A percentile compares a stretch with the other conserved stretches of the same genome.
phyloP scores from a whole-genome alignment of 1,284 basidiomycete genomes.

The Boletus sp. region DNA sequence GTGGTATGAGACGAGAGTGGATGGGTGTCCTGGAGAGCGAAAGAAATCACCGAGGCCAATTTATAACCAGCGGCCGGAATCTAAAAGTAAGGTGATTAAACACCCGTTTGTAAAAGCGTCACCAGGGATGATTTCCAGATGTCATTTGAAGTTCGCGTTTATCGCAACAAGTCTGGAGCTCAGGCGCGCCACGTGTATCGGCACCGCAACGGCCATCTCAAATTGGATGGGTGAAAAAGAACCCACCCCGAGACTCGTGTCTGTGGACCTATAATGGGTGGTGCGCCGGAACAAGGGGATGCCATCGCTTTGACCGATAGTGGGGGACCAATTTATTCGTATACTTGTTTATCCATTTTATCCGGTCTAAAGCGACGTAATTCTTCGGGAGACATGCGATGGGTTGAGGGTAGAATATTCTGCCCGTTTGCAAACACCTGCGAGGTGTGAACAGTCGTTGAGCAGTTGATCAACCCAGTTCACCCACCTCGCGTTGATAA shows the following conservation, averaged over 20 bases:
- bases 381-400: background rate
- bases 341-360: background rate
- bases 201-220: background rate
- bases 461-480: background rate
- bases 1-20: background rate
- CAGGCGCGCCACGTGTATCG: background rate
- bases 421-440: background rate
- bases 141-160: background rate
- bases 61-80: conserved; percentile 7
- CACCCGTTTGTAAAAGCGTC: conserved; percentile 6
- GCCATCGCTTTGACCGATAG: conserved; percentile 6
- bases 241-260: background rate
- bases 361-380: background rate
- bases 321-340: background rate
- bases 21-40: background rate
- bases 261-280: conserved; percentile 6
- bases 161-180: background rate
- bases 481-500: background rate
- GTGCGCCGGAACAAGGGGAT: conserved; percentile 12
- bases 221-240: background rate
- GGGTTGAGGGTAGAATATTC: background rate
- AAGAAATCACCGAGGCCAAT: background rate
- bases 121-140: background rate
- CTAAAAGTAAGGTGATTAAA: background rate
- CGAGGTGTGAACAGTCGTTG: background rate